These are phyloP conservation scores for Hyphochytrium catenoides DNA, from an alignment of 352 stramenopile species.

Conservation along the genomic window DNA sequence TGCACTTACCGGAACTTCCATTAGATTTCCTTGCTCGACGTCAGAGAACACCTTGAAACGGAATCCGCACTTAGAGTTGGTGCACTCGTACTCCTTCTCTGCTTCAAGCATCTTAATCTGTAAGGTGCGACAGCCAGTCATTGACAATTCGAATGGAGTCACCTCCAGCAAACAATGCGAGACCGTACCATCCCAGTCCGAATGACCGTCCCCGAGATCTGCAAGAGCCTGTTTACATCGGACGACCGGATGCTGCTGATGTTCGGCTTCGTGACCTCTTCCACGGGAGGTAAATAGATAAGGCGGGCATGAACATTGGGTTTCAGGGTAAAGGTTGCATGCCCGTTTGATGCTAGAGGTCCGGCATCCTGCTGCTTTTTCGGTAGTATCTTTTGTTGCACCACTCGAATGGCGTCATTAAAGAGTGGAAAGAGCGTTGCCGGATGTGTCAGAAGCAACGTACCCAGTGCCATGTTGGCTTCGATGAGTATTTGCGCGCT, in stretches of 20 bases:
- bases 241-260: constrained; percentile 62
- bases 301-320: constrained; percentile 62
- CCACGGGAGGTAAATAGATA: constrained; percentile 61
- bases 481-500: constrained; percentile 53
- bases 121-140: neutral
- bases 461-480: constrained; percentile 38
- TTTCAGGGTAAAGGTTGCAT: constrained; percentile 16
- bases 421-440: constrained; percentile 60
- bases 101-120: constrained; percentile 79
- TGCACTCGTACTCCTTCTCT: constrained; percentile 57
- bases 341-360: constrained; percentile 6
- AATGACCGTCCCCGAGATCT: constrained; percentile 64
- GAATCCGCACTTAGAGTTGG: constrained; percentile 30
- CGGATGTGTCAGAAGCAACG: constrained; percentile 62
- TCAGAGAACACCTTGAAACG: constrained; percentile 63
- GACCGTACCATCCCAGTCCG: constrained; percentile 42
- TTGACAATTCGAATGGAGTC: neutral
- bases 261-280: constrained; percentile 45
- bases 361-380: constrained; percentile 10
- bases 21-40: constrained; percentile 64
- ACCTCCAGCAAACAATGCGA: neutral
- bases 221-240: constrained; percentile 66
- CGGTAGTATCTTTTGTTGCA: constrained; percentile 8
- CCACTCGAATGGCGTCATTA: constrained; percentile 17
- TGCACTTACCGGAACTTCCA: constrained; percentile 33